Evolutionary conservation across 2,329 filamentous ascomycete species (phyloP), one percentile per base, ranked within the genome.

Genomic region (Penicillium expansum): DNA sequence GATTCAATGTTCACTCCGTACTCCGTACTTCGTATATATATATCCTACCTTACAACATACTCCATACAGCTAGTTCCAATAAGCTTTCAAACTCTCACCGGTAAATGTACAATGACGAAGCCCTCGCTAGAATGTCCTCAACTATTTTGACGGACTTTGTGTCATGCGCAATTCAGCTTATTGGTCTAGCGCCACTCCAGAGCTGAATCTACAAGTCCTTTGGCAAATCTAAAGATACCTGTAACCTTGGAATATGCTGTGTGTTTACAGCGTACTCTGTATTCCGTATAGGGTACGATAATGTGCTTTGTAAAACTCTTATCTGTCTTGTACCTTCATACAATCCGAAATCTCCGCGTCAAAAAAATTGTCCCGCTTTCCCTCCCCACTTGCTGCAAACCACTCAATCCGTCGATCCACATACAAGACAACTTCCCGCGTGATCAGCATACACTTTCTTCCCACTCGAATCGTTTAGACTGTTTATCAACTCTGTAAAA

Each of bases 381-480:
- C 27, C 35, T 29, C 49, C 39, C 49, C 49, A 45, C 49, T 44
- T 45, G 29, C 49, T 52, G 49, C 49, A 44, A n/a, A n/a, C n/a
- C 29, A 52, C 38, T 35, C 49, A 52, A 52, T 52, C 20, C 49
- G 42, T 43, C 58, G 59, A 60, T 62, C 61, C 57, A 57, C 58
- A 43, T 57, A 38, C 51, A 47, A 42, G 9, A 48, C 27, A 42
- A 47, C 51, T 60, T 67, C 64, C 64, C 64, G 64, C 58, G 59
- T 66, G 64, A 67, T 67, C 64, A 63, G 60, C 64, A 67, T 45
- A 43, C 45, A 30, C 18, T 20, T 50, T 22, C 22, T 13, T 20
- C 35, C 14, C 24, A 20, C 22, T 18, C 24, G 10, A 41, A 13
- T 14, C 24, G 9, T 32, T 32, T n/a, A 29, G 24, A 39, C 18